Conservation (phyloP, 805 yeast species). For the Priceomyces fermenticarens region DNA sequence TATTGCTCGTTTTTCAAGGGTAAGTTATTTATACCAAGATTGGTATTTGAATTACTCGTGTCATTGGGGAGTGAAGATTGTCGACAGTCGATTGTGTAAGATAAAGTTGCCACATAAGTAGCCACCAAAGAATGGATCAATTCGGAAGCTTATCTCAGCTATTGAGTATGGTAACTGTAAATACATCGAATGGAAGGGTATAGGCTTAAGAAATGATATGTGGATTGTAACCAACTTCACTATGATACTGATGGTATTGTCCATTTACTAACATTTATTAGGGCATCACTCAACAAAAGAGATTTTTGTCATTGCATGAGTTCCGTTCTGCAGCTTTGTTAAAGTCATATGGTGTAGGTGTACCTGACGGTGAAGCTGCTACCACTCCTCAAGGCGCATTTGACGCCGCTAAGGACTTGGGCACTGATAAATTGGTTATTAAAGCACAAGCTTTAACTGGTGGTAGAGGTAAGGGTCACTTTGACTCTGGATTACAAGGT, state of each 20-base stretch:
- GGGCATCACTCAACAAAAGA: conserved; percentile 38
- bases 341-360: conserved; percentile 79
- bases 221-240: too few relatives aligned
- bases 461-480: conserved; percentile 99
- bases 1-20: conserved; percentile 41
- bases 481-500: conserved; percentile 91
- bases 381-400: conserved; percentile 85
- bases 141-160: too few relatives aligned
- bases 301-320: conserved; percentile 91
- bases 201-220: too few relatives aligned
- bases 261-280: conserved; percentile 5
- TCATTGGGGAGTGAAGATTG: too few relatives aligned
- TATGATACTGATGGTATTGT: too few relatives aligned
- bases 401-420: conserved; percentile 72
- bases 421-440: conserved; percentile 80
- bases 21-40: conserved; percentile 23
- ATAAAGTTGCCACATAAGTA: too few relatives aligned
- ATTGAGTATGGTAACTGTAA: too few relatives aligned
- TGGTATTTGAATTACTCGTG: too few relatives aligned
- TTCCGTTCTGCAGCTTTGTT: conserved; percentile 90
- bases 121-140: too few relatives aligned
- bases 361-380: conserved; percentile 90
- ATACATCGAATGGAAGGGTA: too few relatives aligned
- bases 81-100: too few relatives aligned
- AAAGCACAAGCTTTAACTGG: conserved; percentile 99